Evolutionary conservation across 108 stramenopile species (phyloP), one percentile per base, ranked within the genome.

Genomic region (Mediolabrus comicus): DNA sequence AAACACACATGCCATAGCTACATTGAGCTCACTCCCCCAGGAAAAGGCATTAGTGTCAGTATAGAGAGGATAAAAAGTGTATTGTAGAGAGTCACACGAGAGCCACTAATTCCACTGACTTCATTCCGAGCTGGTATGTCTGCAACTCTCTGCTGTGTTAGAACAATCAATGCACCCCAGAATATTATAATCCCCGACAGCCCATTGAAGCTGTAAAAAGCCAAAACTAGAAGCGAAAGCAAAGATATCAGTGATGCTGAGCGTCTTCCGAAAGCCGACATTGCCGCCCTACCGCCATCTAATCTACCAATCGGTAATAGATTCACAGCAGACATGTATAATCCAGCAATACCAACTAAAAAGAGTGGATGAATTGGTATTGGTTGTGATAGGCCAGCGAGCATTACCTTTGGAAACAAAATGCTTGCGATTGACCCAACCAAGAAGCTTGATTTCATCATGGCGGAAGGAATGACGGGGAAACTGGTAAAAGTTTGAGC

Each of bases 321-420:
- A 65, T 95, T 92, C n/a, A 97, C 71, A 10, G 95, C 94, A 32
- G 84, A 89, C 14, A 83, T 79, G 8, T 93, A 54, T 11, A 95
- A 58, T n/a, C 96, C 97, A n/a, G 82, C 69, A 26, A 87, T 68
- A 51, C 97, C 97, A 39, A 91, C 75, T 39, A 95, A 24, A 33
- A 91, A 88, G 19, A 92, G 52, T 8, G 95, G 95, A 65, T 98
- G 97, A 35, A 97, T 60, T 14, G 94, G 89, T 59, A 96, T 79
- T 1, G 86, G 90, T 62, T 94, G 92, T 10, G 92, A 75, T 2
- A 82, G 64, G 6, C 90, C 88, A 24, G 77, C 52, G 57, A 87
- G 65, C 85, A 94, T 80, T 4, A 81, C 49, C 59, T 86, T 89
- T 31, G 92, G 89, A 1, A 83, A 77, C 2, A 91, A 34, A 32